Percentiles rank a stretch among this genome's conserved stretches.
These are phyloP conservation scores for Wickerhamomyces sp. DNA, from an alignment of 1,139 yeast species.

Conservation along the genomic window DNA sequence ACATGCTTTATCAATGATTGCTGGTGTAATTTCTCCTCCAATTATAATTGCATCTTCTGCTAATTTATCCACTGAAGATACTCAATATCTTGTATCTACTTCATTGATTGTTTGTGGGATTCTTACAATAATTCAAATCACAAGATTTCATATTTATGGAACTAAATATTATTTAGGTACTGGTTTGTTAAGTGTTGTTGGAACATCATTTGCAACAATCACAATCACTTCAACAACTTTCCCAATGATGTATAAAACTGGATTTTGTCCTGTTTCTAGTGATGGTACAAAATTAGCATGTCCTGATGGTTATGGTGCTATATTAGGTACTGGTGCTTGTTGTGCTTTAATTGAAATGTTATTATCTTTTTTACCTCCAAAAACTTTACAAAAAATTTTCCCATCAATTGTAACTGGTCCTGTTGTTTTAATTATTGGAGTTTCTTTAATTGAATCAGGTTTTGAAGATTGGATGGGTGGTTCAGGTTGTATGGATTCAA, in stretches of 20 bases:
- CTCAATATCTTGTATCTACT: slow-evolving; percentile 72
- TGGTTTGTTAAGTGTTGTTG: slow-evolving; percentile 83
- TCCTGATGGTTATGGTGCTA: slow-evolving; percentile 83
- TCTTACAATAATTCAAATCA: slow-evolving; percentile 69
- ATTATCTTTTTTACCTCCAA: slow-evolving; percentile 73
- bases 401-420: slow-evolving; percentile 94
- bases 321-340: slow-evolving; percentile 68
- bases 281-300: slow-evolving; percentile 70
- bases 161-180: slow-evolving; percentile 81
- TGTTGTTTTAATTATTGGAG: slow-evolving; percentile 79
- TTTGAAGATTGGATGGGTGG: slow-evolving; percentile 89
- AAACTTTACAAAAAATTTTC: slow-evolving; percentile 60
- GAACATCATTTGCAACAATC: slow-evolving; percentile 84
- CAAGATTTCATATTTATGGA: slow-evolving; percentile 66
- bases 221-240: slow-evolving; percentile 71
- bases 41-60: slow-evolving; percentile 63
- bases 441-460: slow-evolving; percentile 63
- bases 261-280: slow-evolving; percentile 54
- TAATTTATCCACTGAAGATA: slow-evolving; percentile 42
- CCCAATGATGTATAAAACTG: slow-evolving; percentile 73
- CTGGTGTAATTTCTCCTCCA: slow-evolving; percentile 85
- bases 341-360: slow-evolving; percentile 71
- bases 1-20: slow-evolving; percentile 85
- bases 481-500: slow-evolving; percentile 49
- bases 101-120: slow-evolving; percentile 74